A percentile compares a stretch with the other conserved stretches of the same genome.
These are phyloP conservation scores for Metrosideros polymorpha DNA, from an alignment of 441 rosid species.

Conservation along the genomic window DNA sequence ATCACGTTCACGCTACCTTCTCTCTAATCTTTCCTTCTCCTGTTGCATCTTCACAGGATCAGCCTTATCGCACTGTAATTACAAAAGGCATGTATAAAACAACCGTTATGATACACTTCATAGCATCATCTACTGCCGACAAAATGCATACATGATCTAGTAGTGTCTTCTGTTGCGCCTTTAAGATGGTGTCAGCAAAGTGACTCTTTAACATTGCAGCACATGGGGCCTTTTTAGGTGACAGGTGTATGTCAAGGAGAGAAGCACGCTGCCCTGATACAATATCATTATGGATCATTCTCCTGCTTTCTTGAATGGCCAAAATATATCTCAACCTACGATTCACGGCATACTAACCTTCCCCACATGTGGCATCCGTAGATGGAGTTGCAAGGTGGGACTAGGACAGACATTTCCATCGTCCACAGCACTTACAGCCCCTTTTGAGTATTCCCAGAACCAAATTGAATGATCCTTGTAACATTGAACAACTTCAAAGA, in stretches of 20 bases:
- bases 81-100: background rate
- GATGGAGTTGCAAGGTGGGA: conserved; percentile 27
- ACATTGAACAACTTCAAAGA: conserved; percentile 10
- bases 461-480: conserved; percentile 13
- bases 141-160: conserved; percentile 36
- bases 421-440: conserved; percentile 55
- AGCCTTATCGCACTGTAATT: conserved; percentile 49
- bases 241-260: conserved; percentile 31
- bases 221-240: conserved; percentile 72
- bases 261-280: conserved; percentile 31
- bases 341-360: conserved; percentile 28
- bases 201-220: conserved; percentile 70
- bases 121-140: background rate
- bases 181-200: conserved; percentile 70
- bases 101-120: background rate
- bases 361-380: conserved; percentile 26
- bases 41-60: conserved; percentile 48
- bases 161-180: conserved; percentile 60
- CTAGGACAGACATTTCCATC: conserved; percentile 38
- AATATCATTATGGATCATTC: background rate
- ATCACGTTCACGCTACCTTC: conserved; percentile 66
- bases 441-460: conserved; percentile 28
- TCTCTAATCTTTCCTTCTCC: conserved; percentile 69
- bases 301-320: background rate
- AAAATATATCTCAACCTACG: background rate